Evolutionary conservation across 352 stramenopile genomes (phyloP).

Genomic region (Phytophthora parvispora): DNA sequence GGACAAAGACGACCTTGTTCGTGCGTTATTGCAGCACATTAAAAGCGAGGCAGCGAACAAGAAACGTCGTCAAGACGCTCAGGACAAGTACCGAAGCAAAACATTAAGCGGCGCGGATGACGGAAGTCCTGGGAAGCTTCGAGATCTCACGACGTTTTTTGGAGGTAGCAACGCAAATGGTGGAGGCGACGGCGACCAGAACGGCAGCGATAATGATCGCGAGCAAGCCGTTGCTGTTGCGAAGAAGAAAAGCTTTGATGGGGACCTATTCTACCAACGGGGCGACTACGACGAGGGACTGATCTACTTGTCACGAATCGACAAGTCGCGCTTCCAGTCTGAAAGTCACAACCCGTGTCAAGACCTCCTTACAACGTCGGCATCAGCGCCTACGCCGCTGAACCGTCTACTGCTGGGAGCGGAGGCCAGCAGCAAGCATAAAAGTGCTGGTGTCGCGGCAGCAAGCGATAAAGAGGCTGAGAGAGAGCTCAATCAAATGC

Average conservation of each 20-base stretch:
- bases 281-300: slow-evolving; percentile 88
- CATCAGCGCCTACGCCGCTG: slow-evolving; percentile 56
- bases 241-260: slow-evolving; percentile 63
- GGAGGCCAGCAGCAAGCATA: slow-evolving; percentile 29
- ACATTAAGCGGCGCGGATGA: slow-evolving; percentile 24
- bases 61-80: slow-evolving; percentile 80
- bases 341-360: slow-evolving; percentile 67
- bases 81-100: slow-evolving; percentile 81
- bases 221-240: slow-evolving; percentile 38
- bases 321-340: slow-evolving; percentile 70
- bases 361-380: slow-evolving; percentile 57
- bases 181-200: slow-evolving; percentile 10
- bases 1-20: slow-evolving; percentile 92
- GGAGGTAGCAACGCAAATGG: slow-evolving; percentile 9
- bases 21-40: slow-evolving; percentile 88
- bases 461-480: slow-evolving; percentile 26
- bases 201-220: slow-evolving; percentile 19
- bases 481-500: slow-evolving; percentile 36
- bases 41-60: slow-evolving; percentile 85
- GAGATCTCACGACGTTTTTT: slow-evolving; percentile 77
- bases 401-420: slow-evolving; percentile 47
- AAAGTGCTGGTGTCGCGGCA: neutral
- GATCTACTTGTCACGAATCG: slow-evolving; percentile 88
- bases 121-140: slow-evolving; percentile 47
- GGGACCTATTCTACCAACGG: slow-evolving; percentile 89